Evolutionary conservation across 352 stramenopile genomes (phyloP), one percentile per base, ranked within the genome.

Genomic region (Blastocystis sp.): DNA sequence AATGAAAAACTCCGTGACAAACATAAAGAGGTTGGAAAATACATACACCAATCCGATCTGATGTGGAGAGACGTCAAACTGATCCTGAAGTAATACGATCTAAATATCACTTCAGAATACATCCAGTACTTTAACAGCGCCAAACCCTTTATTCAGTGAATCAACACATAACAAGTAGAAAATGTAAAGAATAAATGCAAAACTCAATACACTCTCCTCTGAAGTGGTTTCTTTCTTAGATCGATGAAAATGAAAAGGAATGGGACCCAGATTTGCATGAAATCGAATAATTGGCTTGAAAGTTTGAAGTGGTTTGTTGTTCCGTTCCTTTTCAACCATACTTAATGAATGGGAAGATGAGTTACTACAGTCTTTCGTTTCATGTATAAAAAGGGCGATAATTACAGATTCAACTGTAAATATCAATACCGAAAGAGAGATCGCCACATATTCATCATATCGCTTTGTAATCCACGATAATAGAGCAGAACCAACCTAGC

Each of bases 141-240:
- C 73, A 27, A 84, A 84, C 4, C 73, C 73, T 35, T 84, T 84
- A 57, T 84, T 84, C n/a, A 84, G 17, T 19, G 53, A 53, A n/a
- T 84, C 73, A 1, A 84, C 30, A 22, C 30, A 24, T 17, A 84
- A 37, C 37, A 84, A 57, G 53, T 69, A 84, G 27, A 17, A 11
- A 22, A 54, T 37, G 30, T 84, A 84, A 11, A 84, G 73, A 33
- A 84, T 22, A 15, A 84, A 44, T 19, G 35, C 15, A 22, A 35
- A 40, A 42, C 30, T 84, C 17, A 60, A 3, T n/a, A 53, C 40
- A 24, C 11, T n/a, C 3, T 70, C 60, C 3, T 70, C 3, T 5
- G 24, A 40, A 6, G 6, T 70, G 15, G 6, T 7, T 5, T 19
- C 15, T 22, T 24, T 62, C 13, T 5, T 62, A 13, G 27, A 37